Evolutionary conservation across 495 filamentous ascomycete species (phyloP).

Genomic region (Penicillium robsamsonii): DNA sequence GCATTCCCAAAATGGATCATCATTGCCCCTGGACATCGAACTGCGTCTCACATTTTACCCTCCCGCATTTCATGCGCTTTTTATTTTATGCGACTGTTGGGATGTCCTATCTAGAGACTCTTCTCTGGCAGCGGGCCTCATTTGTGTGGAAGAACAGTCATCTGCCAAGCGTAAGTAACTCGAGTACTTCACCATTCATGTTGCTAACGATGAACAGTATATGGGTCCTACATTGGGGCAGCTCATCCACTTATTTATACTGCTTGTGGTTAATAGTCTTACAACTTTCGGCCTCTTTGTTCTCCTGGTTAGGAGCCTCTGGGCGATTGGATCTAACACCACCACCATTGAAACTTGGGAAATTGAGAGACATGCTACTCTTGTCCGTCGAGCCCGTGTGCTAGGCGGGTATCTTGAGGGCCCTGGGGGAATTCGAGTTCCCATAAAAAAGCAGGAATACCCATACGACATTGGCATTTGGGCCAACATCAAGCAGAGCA

Average conservation of each 20-base stretch:
- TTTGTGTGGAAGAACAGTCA: conserved; percentile 64
- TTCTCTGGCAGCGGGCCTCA: conserved; percentile 56
- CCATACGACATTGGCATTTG: conserved; percentile 91
- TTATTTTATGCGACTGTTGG: conserved; percentile 70
- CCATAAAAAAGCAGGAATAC: conserved; percentile 70
- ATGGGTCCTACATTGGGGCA: conserved; percentile 67
- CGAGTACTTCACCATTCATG: neutral
- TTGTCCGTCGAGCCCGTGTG: conserved; percentile 59
- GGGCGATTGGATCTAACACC: conserved; percentile 56
- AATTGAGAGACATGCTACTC: conserved; percentile 77
- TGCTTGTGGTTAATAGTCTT: conserved; percentile 58
- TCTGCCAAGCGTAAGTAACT: conserved; percentile 60
- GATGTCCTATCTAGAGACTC: conserved; percentile 61
- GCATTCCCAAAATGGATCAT: conserved; percentile 97
- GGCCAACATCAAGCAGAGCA: conserved; percentile 69
- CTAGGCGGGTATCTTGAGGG: conserved; percentile 59
- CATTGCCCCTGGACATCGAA: conserved; percentile 96
- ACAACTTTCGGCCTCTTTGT: conserved; percentile 66
- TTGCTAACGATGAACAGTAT: conserved; percentile 50
- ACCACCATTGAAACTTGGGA: conserved; percentile 96
- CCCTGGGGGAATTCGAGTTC: conserved; percentile 55
- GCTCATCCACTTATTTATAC: conserved; percentile 63
- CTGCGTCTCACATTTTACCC: conserved; percentile 87
- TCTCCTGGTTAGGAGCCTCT: conserved; percentile 60
- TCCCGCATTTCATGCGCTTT: conserved; percentile 89